Percentiles rank a stretch among this genome's conserved stretches.
phyloP scores from a whole-genome alignment of 2,329 filamentous ascomycete species.

The Fusarium longipes region DNA sequence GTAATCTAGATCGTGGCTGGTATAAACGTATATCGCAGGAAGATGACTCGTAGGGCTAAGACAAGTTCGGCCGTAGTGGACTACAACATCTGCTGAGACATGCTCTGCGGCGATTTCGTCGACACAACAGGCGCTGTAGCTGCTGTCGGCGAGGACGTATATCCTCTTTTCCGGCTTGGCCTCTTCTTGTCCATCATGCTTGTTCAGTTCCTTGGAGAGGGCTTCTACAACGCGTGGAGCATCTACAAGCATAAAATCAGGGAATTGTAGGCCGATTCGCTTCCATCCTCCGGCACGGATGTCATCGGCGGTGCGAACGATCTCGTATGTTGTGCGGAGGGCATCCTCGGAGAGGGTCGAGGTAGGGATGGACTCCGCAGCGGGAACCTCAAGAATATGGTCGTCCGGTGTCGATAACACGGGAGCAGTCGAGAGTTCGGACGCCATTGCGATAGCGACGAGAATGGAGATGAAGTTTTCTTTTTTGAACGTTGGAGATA shows the following conservation, averaged over 20 bases:
- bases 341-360: conserved; percentile 70
- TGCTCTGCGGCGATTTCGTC: conserved; percentile 98
- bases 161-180: conserved; percentile 56
- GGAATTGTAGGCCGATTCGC: conserved; percentile 92
- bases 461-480: conserved; percentile 1
- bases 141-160: conserved; percentile 93
- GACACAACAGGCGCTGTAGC: conserved; percentile 96
- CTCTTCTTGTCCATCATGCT: conserved; percentile 20
- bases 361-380: conserved; percentile 50
- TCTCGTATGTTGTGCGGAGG: conserved; percentile 83
- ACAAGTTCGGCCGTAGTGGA: conserved; percentile 94
- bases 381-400: conserved; percentile 65
- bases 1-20: conserved; percentile 74
- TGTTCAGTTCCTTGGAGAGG: conserved; percentile 47
- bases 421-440: conserved; percentile 64
- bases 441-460: conserved; percentile 54
- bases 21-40: conserved; percentile 92
- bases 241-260: conserved; percentile 90
- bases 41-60: conserved; percentile 88
- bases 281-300: conserved; percentile 78
- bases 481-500: conserved; percentile 17
- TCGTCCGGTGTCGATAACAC: conserved; percentile 74
- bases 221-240: conserved; percentile 81
- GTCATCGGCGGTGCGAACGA: conserved; percentile 80
- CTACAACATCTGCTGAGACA: conserved; percentile 86